Conservation (phyloP, 2,329 filamentous ascomycete genomes). For the Verticillium tricorpus region DNA sequence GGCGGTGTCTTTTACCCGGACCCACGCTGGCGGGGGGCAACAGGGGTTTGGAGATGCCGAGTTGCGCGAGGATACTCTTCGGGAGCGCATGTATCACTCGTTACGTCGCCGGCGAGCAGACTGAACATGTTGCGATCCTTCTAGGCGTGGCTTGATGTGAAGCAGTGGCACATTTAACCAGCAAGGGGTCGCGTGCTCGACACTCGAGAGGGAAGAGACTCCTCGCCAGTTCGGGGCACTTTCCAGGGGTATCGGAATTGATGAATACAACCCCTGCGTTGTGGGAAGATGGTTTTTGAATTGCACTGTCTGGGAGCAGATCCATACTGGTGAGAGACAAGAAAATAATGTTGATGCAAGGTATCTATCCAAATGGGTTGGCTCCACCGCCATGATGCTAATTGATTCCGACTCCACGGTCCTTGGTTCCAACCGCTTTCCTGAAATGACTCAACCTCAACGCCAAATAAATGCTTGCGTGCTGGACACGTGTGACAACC, state of each 20-base stretch:
- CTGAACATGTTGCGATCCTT: not conserved
- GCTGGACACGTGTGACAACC: not conserved
- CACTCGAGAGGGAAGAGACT: no score
- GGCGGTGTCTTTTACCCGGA: slow-evolving; percentile 1
- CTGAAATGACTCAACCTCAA: slow-evolving; percentile 3
- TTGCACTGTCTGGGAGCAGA: no score
- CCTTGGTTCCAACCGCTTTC: slow-evolving; percentile 2
- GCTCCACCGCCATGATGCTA: slow-evolving; percentile 7
- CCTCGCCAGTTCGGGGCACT: no score
- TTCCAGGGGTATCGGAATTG: no score
- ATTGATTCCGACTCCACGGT: not conserved
- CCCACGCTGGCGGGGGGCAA: not conserved
- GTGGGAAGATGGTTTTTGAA: no score
- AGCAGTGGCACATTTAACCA: not conserved
- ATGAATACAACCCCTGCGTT: no score
- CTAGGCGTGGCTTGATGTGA: not conserved
- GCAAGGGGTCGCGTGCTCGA: no score
- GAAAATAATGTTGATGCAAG: not conserved
- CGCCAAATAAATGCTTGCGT: slow-evolving; percentile 13
- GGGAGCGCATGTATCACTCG: slow-evolving; percentile 8
- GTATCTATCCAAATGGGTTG: slow-evolving; percentile 8
- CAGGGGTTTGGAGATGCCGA: slow-evolving; percentile 1
- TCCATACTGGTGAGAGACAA: not conserved
- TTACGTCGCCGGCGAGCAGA: not conserved
- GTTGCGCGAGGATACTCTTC: slow-evolving; percentile 1